Percentiles rank a stretch among this genome's conserved stretches.
phyloP scores from a whole-genome alignment of 2,329 filamentous ascomycete genomes.

The Ramularia collo-cygni region DNA sequence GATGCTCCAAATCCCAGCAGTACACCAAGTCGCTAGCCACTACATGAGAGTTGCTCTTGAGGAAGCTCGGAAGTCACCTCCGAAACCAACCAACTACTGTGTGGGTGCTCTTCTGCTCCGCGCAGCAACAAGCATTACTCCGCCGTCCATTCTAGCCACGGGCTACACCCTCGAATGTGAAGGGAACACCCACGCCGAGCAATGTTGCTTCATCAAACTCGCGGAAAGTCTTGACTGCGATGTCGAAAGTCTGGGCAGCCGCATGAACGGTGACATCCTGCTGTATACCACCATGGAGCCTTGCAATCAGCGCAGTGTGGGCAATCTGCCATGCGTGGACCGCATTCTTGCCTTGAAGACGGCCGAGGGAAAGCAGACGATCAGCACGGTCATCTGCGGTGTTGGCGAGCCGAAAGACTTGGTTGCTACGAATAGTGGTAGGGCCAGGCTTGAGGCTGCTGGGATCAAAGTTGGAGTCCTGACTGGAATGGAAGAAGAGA shows the following conservation, averaged over 20 bases:
- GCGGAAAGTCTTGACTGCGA: slow-evolving; percentile 31
- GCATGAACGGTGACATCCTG: slow-evolving; percentile 45
- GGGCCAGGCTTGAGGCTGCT: slow-evolving; percentile 59
- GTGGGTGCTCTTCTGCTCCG: slow-evolving; percentile 75
- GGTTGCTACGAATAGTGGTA: slow-evolving; percentile 73
- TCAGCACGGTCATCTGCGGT: slow-evolving; percentile 77
- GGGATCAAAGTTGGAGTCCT: slow-evolving; percentile 71
- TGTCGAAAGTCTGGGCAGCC: slow-evolving; percentile 51
- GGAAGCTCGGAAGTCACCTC: slow-evolving; percentile 72
- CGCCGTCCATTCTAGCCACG: slow-evolving; percentile 57
- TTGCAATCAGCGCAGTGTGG: slow-evolving; percentile 66
- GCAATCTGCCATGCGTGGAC: slow-evolving; percentile 71
- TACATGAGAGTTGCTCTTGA: slow-evolving; percentile 67
- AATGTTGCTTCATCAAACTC: slow-evolving; percentile 79
- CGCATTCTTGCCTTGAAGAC: slow-evolving; percentile 56
- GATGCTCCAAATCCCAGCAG: too few relatives aligned
- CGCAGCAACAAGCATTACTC: slow-evolving; percentile 44
- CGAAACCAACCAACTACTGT: slow-evolving; percentile 84
- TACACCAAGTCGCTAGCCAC: slow-evolving; percentile 5
- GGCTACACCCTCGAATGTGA: slow-evolving; percentile 86
- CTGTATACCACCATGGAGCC: slow-evolving; percentile 95
- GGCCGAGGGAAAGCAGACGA: slow-evolving; percentile 46
- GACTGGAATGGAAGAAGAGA: slow-evolving; percentile 69
- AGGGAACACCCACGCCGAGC: slow-evolving; percentile 94
- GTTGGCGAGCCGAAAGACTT: slow-evolving; percentile 87